Evolutionary conservation across 305 asterid species (phyloP), one percentile per base, ranked within the genome.

Genomic region (Withania somnifera): DNA sequence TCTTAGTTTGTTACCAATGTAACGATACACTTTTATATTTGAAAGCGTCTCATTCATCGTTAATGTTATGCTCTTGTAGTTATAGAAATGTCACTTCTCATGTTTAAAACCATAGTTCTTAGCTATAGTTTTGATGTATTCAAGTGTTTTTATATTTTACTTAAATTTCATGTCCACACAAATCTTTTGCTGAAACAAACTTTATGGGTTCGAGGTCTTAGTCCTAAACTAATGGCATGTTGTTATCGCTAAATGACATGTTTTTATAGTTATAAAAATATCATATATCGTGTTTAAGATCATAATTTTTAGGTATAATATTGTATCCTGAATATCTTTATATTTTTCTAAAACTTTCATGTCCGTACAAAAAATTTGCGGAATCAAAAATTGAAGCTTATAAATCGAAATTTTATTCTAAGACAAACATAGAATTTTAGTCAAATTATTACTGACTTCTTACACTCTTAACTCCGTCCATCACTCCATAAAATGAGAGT

Each of bases 1-100:
- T 34, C 15, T 66, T 47, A 78, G 14, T 77, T 0, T 1, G 0
- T 38, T 79, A 10, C 0, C 0, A 0, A 60, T 3, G n/a, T 9
- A 9, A 15, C 1, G 7, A 13, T 28, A 28, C 0, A 13, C 1
- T 13, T 61, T 28, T 13, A 28, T 63, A 19, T 0, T n/a, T 14
- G 54, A 7, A 14, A 13, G 14, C 7, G 13, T 7, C 13, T 36
- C 0, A 28, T 61, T 32, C 7, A 32, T 32, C 3, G 5, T 0
- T 15, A 32, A 32, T 17, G 6, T 8, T 17, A 47, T 73, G 26
- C 17, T 26, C 22, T 17, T 50, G 17, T 50, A 15, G 1, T 9
- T 14, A 50, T 28, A 26, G 3, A 50, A 26, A 75, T 75, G 1
- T 28, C 61, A 0, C 1, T 9, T 24, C 11, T 7, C 11, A 14